Evolutionary conservation across 1,139 yeast species (phyloP), one percentile per base, ranked within the genome.

Genomic region (Blastobotrys ciferrii): DNA sequence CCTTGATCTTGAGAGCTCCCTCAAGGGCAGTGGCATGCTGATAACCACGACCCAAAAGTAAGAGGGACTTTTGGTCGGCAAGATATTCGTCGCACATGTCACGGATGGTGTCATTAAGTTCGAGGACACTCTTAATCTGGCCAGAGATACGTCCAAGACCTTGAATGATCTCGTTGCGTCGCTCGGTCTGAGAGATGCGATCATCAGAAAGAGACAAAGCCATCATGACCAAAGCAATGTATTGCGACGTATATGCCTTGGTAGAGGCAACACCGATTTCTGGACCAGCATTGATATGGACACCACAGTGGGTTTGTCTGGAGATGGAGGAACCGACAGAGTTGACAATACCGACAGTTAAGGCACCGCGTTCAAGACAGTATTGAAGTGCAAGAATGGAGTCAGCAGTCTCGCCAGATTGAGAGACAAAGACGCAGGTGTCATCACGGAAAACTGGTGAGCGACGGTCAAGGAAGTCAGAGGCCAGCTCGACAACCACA

Each of bases 201-300:
- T 94, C 98, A 65, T 89, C 95, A 9, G 97, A 86, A 58, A 94
- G 78, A 17, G 94, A 88, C 52, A 94, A 78, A 1, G 98, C 98
- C 74, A 92, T 80, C 97, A 94, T 88, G 5, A 92, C 97, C 60
- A 94, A 77, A 1, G 98, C 98, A 71, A 94, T 89, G 69, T 84
- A 94, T 71, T 94, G 99, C 20, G 98, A 94, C 14, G 99, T 92
- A 73, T 94, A 94, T 23, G 98, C 98, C 74, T 94, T 94, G 45
- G 99, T 94, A n/a, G 98, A 89, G 11, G 98, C 99, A 61, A 94
- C 99, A 69, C 98, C 98, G 58, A 94, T 92, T 74, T 94, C 99
- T 37, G 98, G 98, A 56, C 99, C 99, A 41, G 98, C 98, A 68
- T 94, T 94, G 67, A 94, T 91, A 69, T 94, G 99, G 49, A 94